Percentiles rank a stretch among this genome's conserved stretches.
These are phyloP conservation scores for Paecilomyces sp. DNA, from an alignment of 2,329 filamentous ascomycete genomes.

Conservation along the genomic window DNA sequence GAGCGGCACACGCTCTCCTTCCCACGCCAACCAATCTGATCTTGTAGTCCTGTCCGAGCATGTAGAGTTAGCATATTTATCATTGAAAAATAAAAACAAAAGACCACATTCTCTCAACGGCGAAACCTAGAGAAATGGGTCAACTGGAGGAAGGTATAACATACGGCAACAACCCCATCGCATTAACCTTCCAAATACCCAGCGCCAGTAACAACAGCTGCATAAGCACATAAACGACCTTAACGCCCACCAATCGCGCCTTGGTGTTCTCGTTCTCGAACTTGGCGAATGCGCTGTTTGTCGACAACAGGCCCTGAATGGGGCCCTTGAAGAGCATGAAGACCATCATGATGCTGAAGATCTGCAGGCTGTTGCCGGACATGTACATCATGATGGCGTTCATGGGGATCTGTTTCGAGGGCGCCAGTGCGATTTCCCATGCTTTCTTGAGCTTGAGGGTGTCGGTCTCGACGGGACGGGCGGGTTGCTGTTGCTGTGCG, in stretches of 20 bases:
- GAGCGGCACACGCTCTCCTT: constrained; percentile 62
- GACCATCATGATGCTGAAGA: constrained; percentile 99
- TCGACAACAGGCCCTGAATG: constrained; percentile 71
- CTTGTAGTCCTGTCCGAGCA: constrained; percentile 64
- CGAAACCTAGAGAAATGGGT: neutral
- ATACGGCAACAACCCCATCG: constrained; percentile 88
- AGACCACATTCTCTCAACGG: neutral
- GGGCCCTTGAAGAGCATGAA: constrained; percentile 98
- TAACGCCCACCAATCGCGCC: constrained; percentile 69
- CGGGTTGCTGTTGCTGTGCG: constrained; percentile 55
- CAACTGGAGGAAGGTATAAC: constrained; percentile 27
- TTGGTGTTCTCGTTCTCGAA: constrained; percentile 79
- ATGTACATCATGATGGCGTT: constrained; percentile 99
- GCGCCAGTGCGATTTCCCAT: constrained; percentile 92
- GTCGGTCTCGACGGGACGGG: constrained; percentile 77
- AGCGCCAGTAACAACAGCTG: constrained; percentile 76
- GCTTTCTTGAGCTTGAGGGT: constrained; percentile 96
- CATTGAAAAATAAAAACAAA: neutral
- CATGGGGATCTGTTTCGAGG: constrained; percentile 93
- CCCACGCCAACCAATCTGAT: constrained; percentile 98
- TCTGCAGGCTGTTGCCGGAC: constrained; percentile 96
- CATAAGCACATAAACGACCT: constrained; percentile 79
- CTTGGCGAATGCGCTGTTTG: constrained; percentile 80
- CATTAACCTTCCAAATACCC: constrained; percentile 94
- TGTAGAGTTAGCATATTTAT: constrained; percentile 12